Percentiles rank a stretch among this genome's conserved stretches.
These are phyloP conservation scores for Candida manassasensis DNA, from an alignment of 805 yeast species.

Conservation along the genomic window DNA sequence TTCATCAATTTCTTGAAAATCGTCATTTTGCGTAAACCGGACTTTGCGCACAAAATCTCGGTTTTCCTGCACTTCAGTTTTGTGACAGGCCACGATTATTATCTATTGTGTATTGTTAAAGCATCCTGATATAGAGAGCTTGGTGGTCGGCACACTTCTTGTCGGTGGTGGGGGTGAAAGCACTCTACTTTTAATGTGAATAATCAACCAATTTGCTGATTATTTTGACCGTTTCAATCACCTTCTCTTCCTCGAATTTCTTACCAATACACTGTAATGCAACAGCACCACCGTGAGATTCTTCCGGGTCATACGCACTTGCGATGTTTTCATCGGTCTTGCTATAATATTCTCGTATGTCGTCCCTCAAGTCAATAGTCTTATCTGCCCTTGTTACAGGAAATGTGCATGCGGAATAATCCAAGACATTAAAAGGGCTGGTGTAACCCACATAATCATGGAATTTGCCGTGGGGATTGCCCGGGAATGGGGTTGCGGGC, in stretches of 20 bases:
- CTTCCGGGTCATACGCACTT: conserved; percentile 40
- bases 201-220: conserved; percentile 4
- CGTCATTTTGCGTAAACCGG: no score
- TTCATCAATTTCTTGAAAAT: no score
- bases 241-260: conserved; percentile 59
- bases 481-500: conserved; percentile 46
- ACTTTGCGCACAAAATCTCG: no score
- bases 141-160: no score
- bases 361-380: conserved; percentile 29
- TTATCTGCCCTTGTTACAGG: conserved; percentile 57
- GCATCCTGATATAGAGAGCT: no score
- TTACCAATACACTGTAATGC: conserved; percentile 63
- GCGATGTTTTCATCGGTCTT: conserved; percentile 43
- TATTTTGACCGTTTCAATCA: conserved; percentile 42
- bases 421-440: conserved; percentile 24
- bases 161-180: no score
- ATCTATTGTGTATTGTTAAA: no score
- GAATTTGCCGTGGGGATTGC: conserved; percentile 27
- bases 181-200: conserved; percentile 5
- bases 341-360: conserved; percentile 24
- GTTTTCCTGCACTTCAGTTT: no score
- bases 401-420: conserved; percentile 31
- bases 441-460: conserved; percentile 46
- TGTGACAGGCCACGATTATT: no score
- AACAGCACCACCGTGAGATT: conserved; percentile 56